phyloP scores from a whole-genome alignment of 179 eudicot species.

The Beta corolliflora region DNA sequence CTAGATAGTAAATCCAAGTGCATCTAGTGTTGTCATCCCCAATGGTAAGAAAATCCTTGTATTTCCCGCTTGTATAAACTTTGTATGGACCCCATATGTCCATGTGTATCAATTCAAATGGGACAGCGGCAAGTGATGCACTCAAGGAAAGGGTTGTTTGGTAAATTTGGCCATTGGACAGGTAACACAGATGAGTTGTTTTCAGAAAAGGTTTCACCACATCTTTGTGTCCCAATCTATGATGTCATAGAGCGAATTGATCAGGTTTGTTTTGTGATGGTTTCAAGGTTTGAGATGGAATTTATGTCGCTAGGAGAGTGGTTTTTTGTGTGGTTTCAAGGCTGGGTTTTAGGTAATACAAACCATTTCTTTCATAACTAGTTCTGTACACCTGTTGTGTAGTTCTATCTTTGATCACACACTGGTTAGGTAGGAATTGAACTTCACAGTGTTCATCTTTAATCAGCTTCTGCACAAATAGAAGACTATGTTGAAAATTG shows the following conservation, averaged over 20 bases:
- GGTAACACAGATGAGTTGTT: neutral
- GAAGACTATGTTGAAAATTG: neutral
- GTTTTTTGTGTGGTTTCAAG: no score
- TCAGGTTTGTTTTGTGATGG: no score
- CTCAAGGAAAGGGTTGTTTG: neutral
- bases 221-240: no score
- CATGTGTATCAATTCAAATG: neutral
- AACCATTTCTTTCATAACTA: neutral
- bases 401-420: neutral
- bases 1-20: neutral
- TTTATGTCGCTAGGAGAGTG: no score
- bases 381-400: no score
- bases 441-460: neutral
- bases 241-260: neutral
- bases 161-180: neutral
- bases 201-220: neutral
- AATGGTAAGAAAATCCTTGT: neutral
- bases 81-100: neutral
- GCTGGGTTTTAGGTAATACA: neutral
- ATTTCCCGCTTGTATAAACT: neutral
- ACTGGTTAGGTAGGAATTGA: neutral
- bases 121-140: neutral
- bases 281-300: no score
- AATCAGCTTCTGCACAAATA: neutral
- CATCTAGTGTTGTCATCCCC: neutral